Evolutionary conservation across 106 monocot species (phyloP).

Genomic region (Chionographis japonica): DNA sequence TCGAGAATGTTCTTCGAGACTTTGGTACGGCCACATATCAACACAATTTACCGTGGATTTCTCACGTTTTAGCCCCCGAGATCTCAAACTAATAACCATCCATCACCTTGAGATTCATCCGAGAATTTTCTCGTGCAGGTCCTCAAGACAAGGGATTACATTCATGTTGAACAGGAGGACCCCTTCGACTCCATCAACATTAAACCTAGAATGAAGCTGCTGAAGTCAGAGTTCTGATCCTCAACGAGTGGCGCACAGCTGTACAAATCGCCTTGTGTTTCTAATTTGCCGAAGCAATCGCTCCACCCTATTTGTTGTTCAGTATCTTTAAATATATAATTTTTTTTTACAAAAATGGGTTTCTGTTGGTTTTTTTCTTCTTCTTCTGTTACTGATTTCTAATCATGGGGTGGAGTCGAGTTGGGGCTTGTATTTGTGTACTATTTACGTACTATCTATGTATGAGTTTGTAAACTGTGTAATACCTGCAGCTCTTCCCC

Average conservation of each 20-base stretch:
- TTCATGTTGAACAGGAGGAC: conserved; percentile 68
- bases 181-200: conserved; percentile 69
- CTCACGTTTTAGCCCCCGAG: neutral
- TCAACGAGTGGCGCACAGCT: neutral
- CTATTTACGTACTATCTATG: conserved; percentile 3
- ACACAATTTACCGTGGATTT: neutral
- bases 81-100: neutral
- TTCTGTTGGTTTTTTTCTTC: neutral
- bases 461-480: conserved; percentile 22
- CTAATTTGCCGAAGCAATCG: neutral
- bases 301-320: conserved; percentile 6
- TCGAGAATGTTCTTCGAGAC: conserved; percentile 99
- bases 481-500: too few species aligned
- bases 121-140: conserved; percentile 43
- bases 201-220: conserved; percentile 65
- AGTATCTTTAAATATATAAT: neutral
- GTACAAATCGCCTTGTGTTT: conserved; percentile 1
- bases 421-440: conserved; percentile 11
- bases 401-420: conserved; percentile 12
- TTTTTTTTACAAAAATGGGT: neutral
- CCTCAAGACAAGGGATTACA: conserved; percentile 82
- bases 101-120: too few species aligned
- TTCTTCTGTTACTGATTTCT: conserved; percentile 1
- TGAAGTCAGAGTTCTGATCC: conserved; percentile 79
- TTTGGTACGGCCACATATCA: conserved; percentile 53